Percentiles rank a stretch among this genome's conserved stretches.
Evolutionary conservation across 805 yeast genomes (phyloP).

Genomic region (Saturnispora besseyi): DNA sequence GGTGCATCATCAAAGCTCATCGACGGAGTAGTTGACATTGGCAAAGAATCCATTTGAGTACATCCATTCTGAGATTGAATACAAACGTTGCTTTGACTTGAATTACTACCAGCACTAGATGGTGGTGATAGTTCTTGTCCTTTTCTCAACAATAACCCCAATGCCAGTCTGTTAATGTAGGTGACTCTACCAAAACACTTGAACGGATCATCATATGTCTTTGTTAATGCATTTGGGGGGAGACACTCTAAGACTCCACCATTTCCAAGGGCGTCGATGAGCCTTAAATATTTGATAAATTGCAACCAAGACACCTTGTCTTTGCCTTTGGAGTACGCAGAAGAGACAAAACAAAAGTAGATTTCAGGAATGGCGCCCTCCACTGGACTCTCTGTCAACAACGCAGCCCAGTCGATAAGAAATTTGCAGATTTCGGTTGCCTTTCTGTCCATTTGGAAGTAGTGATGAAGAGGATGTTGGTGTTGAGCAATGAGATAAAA

Average conservation of each 20-base stretch:
- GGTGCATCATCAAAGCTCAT: neutral
- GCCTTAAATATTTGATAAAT: slow-evolving; percentile 21
- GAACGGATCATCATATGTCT: slow-evolving; percentile 23
- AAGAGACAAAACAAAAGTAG: slow-evolving; percentile 26
- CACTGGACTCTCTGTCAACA: slow-evolving; percentile 25
- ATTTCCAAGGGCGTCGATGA: slow-evolving; percentile 18
- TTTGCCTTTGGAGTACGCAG: slow-evolving; percentile 24
- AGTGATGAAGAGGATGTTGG: neutral
- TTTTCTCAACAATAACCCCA: slow-evolving; percentile 18
- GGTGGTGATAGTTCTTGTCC: slow-evolving; percentile 5
- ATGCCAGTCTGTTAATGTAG: slow-evolving; percentile 22
- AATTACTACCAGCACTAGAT: neutral
- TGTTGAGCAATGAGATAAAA: neutral
- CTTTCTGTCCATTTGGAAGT: slow-evolving; percentile 22
- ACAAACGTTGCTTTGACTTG: neutral
- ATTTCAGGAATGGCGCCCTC: slow-evolving; percentile 25
- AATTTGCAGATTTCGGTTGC: slow-evolving; percentile 24
- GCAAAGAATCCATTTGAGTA: neutral
- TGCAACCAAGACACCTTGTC: slow-evolving; percentile 30
- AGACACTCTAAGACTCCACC: slow-evolving; percentile 18
- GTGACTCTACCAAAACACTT: slow-evolving; percentile 20
- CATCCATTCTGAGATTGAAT: neutral
- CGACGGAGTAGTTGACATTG: neutral
- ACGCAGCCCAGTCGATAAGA: slow-evolving; percentile 25
- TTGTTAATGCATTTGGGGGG: slow-evolving; percentile 19